A percentile compares a stretch with the other conserved stretches of the same genome.
phyloP scores from a whole-genome alignment of 2,329 filamentous ascomycete genomes.

The Ambrosiella cleistominuta region DNA sequence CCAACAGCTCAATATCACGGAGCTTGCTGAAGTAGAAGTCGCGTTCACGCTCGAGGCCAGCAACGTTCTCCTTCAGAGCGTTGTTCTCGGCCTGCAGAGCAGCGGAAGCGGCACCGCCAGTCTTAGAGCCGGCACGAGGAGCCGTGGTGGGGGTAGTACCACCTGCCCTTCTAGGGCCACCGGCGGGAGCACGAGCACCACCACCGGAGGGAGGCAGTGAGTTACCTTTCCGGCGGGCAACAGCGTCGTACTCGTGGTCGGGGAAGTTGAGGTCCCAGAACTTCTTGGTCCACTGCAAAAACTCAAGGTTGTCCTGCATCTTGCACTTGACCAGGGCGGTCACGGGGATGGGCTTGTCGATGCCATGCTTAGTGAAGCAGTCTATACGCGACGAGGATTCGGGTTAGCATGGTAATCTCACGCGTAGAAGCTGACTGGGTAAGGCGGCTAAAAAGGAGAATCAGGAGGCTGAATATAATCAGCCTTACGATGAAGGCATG shows the following conservation, averaged over 20 bases:
- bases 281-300: slow-evolving; percentile 88
- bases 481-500: not conserved
- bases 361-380: slow-evolving; percentile 64
- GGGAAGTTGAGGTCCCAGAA: slow-evolving; percentile 99
- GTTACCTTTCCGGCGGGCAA: slow-evolving; percentile 65
- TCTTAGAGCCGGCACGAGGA: slow-evolving; percentile 22
- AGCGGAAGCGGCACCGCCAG: slow-evolving; percentile 34
- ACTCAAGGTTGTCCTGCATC: slow-evolving; percentile 99
- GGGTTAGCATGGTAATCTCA: slow-evolving; percentile 13
- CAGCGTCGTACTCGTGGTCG: slow-evolving; percentile 88
- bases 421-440: not conserved
- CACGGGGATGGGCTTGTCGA: slow-evolving; percentile 83
- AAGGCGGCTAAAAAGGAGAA: not conserved
- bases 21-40: slow-evolving; percentile 99
- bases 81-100: slow-evolving; percentile 72
- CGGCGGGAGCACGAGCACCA: slow-evolving; percentile 30
- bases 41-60: slow-evolving; percentile 81
- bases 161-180: slow-evolving; percentile 31
- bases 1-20: slow-evolving; percentile 83
- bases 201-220: slow-evolving; percentile 35
- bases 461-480: not conserved
- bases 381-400: slow-evolving; percentile 30
- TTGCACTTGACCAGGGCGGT: slow-evolving; percentile 88
- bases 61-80: slow-evolving; percentile 87
- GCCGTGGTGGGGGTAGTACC: slow-evolving; percentile 46